These are phyloP conservation scores for Amylocarpus encephaloides DNA, from an alignment of 2,329 filamentous ascomycete genomes.

Conservation along the genomic window DNA sequence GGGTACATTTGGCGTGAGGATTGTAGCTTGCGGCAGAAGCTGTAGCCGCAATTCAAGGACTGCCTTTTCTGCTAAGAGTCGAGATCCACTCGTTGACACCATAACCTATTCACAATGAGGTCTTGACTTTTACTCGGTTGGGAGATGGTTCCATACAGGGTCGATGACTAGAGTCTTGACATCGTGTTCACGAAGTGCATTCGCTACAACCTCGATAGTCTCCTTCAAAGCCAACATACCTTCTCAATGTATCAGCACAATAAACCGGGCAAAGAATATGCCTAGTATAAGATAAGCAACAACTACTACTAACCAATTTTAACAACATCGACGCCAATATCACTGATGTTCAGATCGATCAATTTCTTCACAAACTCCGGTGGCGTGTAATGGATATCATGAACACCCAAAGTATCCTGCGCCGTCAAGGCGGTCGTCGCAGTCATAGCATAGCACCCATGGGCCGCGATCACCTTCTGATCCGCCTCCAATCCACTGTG, in stretches of 20 bases:
- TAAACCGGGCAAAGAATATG: not conserved
- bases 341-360: constrained; percentile 76
- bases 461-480: constrained; percentile 86
- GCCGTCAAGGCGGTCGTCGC: constrained; percentile 93
- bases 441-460: constrained; percentile 94
- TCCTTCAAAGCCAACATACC: constrained; percentile 76
- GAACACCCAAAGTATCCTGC: constrained; percentile 83
- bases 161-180: constrained; percentile 62
- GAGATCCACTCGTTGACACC: constrained; percentile 75
- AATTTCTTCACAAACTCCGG: constrained; percentile 74
- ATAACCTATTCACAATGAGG: constrained; percentile 60
- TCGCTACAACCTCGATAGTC: constrained; percentile 62
- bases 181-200: constrained; percentile 52
- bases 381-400: constrained; percentile 73
- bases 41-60: constrained; percentile 51
- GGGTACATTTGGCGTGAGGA: constrained; percentile 73
- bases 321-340: constrained; percentile 82
- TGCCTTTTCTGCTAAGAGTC: constrained; percentile 61
- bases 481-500: constrained; percentile 86
- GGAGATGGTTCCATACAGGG: constrained; percentile 47
- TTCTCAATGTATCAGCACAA: constrained; percentile 32
- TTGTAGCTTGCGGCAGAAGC: constrained; percentile 59
- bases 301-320: constrained; percentile 65
- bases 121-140: not conserved
- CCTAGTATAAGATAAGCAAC: not conserved